Base-by-base conservation (phyloP, 495 filamentous ascomycete species). In the Penicillium subrubescens region DNA sequence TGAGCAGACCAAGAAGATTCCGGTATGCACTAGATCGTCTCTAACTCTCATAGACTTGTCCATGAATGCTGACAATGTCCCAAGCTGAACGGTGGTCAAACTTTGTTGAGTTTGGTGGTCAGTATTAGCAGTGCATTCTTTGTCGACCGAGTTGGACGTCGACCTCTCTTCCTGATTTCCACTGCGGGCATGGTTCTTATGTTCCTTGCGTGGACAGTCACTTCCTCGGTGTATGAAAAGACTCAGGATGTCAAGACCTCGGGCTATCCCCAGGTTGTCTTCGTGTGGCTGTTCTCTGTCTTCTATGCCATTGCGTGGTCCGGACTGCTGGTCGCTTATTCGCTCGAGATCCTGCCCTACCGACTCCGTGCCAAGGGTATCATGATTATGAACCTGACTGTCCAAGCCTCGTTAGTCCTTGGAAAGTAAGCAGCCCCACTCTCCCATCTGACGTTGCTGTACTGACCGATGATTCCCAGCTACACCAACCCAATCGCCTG, bases 351-450 rank as follows among this genome's bases (percentile, higher is more conserved):
- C 21, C 73, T 88, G 15, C 87, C 87, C 0, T 91, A 86, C 75
- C 82, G 85, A 53, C 77, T 90, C 51, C 83, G 87, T 8, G 86
- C 87, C 31, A 91, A 89, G 77, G 87, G 87, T 55, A 83, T 89
- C 75, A 86, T 88, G 81, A 78, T 86, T 53, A 84, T 84, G 82
- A 86, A 85, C 64, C 75, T 89, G 60, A 85, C 82, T 5, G 81
- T 87, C 27, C 84, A 88, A 72, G 83, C 82, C 35, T 73, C 84
- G 37, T 74, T 88, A 35, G 83, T 83, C 12, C 74, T 87, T 41
- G 79, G 79, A 67, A 79, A 80, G 80, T 83, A 71, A 39, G 85
- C 82, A 46, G 5, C 54, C 35, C 43, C 23, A 1, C 33, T 0
- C 1, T 59, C 19, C 8, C 19, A 11, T 17, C 31, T 19, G 8